Evolutionary conservation across 2,329 filamentous ascomycete species (phyloP), one percentile per base, ranked within the genome.

Genomic region (Fusarium compactum): DNA sequence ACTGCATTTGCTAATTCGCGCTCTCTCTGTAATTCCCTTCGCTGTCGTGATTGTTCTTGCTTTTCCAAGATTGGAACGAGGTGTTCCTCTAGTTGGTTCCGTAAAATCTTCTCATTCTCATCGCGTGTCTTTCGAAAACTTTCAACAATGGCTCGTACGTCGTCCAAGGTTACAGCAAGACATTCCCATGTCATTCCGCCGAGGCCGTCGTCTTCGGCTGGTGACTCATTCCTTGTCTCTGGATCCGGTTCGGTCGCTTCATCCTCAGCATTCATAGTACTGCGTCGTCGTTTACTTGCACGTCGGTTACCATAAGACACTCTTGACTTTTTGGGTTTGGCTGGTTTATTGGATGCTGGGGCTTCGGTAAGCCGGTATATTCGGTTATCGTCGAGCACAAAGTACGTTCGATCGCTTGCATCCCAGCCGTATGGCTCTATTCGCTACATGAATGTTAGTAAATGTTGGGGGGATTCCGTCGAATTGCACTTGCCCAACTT

Each of bases 371-470:
- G 86, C 59, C 95, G 92, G 79, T 99, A 99, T 44, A 99, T 85
- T 67, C 96, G 89, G 75, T 98, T 97, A 78, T 99, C 96, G 74
- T 98, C 95, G 6, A 99, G 87, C 5, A 98, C 91, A 76, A 92
- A 97, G 78, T 98, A 97, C 38, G 90, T 90, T 40, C 94, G 91
- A 70, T 97, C 95, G 48, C 97, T 86, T 24, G 89, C 86, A 79
- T 99, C 96, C 90, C 94, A 98, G 12, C 96, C 96, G 67, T 92
- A 90, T 0, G 92, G 91, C 76, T 95, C 92, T 71, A 96, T 94
- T 64, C 90, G 85, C 90, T 91, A 56, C 11, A 22, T 8, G 16
- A 7, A 10, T 24, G 44, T 80, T 60, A 79, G 65, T 64, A 27
- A 41, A 24, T 27, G 32, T 45, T 5, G 9, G 8, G 6, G 6